Evolutionary conservation across 2,329 filamentous ascomycete species (phyloP).

Genomic region (Trichoderma sp.): DNA sequence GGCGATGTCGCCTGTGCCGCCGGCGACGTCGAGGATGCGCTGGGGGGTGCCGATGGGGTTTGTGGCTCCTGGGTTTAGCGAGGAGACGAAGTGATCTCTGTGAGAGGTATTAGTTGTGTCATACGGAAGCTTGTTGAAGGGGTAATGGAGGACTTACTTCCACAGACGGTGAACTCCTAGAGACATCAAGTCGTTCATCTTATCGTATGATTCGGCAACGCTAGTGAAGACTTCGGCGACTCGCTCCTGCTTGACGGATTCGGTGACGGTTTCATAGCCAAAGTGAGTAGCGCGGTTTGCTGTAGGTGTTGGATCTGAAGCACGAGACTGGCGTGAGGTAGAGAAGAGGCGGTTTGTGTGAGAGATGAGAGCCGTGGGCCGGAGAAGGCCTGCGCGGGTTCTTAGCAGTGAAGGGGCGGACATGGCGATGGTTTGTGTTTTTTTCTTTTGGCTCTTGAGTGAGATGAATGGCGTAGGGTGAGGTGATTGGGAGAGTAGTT

Average conservation of each 20-base stretch:
- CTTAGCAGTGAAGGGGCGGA: constrained; percentile 34
- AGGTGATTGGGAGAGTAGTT: neutral
- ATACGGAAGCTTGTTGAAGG: neutral
- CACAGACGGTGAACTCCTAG: constrained; percentile 94
- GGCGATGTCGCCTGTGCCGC: constrained; percentile 95
- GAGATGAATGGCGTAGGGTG: neutral
- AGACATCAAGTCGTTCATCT: constrained; percentile 99
- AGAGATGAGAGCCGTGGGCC: constrained; percentile 23
- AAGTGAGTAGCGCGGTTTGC: constrained; percentile 76
- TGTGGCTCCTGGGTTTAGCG: constrained; percentile 76
- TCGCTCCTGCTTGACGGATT: constrained; percentile 69
- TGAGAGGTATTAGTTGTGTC: neutral
- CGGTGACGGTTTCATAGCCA: constrained; percentile 82
- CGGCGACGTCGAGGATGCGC: constrained; percentile 92
- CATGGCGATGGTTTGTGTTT: constrained; percentile 15
- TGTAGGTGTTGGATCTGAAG: constrained; percentile 22
- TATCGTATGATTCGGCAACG: constrained; percentile 91
- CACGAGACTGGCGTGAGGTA: constrained; percentile 29
- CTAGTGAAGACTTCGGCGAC: constrained; percentile 92
- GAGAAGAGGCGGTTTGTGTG: constrained; percentile 33
- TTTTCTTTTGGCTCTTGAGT: neutral
- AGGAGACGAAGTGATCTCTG: constrained; percentile 87
- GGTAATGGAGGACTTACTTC: constrained; percentile 58
- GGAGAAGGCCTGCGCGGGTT: constrained; percentile 31
- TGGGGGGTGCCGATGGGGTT: constrained; percentile 49